These are phyloP conservation scores for Arabis hirsuta DNA, from an alignment of 345 rosid species.

Conservation along the genomic window DNA sequence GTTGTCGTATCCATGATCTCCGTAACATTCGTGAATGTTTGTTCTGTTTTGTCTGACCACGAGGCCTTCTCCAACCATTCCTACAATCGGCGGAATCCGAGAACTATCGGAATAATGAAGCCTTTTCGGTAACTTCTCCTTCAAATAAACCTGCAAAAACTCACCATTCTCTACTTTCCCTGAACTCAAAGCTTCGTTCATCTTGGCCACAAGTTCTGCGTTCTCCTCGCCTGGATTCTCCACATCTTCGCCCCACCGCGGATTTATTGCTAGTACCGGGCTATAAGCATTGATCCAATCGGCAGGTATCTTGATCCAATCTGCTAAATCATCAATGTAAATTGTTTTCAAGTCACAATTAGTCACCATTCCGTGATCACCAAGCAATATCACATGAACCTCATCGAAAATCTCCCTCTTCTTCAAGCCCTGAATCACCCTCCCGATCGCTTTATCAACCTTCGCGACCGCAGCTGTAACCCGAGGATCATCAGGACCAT, in stretches of 20 bases:
- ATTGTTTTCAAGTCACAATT: constrained; percentile 76
- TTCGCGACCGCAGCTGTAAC: constrained; percentile 64
- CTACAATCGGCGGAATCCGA: constrained; percentile 77
- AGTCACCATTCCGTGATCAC: constrained; percentile 96
- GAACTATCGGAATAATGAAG: constrained; percentile 73
- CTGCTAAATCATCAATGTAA: constrained; percentile 66
- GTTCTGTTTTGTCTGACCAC: constrained; percentile 69
- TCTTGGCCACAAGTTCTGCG: constrained; percentile 62
- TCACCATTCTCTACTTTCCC: constrained; percentile 78
- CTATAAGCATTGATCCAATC: constrained; percentile 65
- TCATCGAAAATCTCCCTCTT: constrained; percentile 74
- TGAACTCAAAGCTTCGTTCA: constrained; percentile 71
- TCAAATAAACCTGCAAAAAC: constrained; percentile 65
- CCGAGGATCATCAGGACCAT: constrained; percentile 84
- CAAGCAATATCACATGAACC: constrained; percentile 75
- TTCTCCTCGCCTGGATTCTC: constrained; percentile 20
- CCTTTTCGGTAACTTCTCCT: constrained; percentile 76
- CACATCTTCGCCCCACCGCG: constrained; percentile 47
- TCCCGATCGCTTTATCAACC: constrained; percentile 70
- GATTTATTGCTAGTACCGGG: constrained; percentile 78
- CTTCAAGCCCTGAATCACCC: constrained; percentile 70
- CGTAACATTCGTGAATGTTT: constrained; percentile 65
- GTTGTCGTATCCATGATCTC: constrained; percentile 88
- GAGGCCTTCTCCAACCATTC: constrained; percentile 72
- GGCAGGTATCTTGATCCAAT: constrained; percentile 64